Evolutionary conservation across 495 filamentous ascomycete species (phyloP).

Genomic region (Ramalina intermedia): DNA sequence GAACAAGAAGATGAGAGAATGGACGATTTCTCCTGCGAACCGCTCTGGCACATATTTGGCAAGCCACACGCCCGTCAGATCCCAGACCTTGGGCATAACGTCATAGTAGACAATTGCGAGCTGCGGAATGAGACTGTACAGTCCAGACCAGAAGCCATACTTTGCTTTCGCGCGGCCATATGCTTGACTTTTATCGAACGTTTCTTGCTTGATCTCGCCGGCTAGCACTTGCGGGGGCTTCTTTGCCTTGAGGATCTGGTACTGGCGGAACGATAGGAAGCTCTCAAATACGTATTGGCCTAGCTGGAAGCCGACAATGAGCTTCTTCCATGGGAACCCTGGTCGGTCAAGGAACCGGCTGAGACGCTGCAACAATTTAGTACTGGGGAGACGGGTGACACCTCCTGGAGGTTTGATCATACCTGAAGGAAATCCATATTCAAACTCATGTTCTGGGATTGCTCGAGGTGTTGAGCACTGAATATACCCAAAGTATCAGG

Average conservation of each 20-base stretch:
- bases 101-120: conserved; percentile 79
- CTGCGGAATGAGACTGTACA: conserved; percentile 79
- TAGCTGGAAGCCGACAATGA: conserved; percentile 85
- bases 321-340: conserved; percentile 89
- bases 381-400: not conserved
- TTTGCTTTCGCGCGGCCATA: conserved; percentile 92
- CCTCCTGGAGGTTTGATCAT: not conserved
- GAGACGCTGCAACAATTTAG: conserved; percentile 46
- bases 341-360: conserved; percentile 79
- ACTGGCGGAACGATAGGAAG: conserved; percentile 75
- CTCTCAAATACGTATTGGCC: conserved; percentile 79
- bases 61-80: conserved; percentile 58
- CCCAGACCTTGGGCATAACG: conserved; percentile 82
- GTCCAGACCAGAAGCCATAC: conserved; percentile 61
- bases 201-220: conserved; percentile 73
- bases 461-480: not conserved
- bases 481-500: too few relatives aligned
- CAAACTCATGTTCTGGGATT: not conserved
- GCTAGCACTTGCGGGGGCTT: conserved; percentile 72
- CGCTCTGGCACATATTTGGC: conserved; percentile 55
- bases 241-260: conserved; percentile 62
- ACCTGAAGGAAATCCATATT: conserved; percentile 13
- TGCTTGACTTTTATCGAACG: conserved; percentile 90
- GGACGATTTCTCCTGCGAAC: conserved; percentile 84
- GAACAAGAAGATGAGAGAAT: conserved; percentile 85